Conservation (phyloP, 495 filamentous ascomycete genomes). For the Stereocaulon alpinum region DNA sequence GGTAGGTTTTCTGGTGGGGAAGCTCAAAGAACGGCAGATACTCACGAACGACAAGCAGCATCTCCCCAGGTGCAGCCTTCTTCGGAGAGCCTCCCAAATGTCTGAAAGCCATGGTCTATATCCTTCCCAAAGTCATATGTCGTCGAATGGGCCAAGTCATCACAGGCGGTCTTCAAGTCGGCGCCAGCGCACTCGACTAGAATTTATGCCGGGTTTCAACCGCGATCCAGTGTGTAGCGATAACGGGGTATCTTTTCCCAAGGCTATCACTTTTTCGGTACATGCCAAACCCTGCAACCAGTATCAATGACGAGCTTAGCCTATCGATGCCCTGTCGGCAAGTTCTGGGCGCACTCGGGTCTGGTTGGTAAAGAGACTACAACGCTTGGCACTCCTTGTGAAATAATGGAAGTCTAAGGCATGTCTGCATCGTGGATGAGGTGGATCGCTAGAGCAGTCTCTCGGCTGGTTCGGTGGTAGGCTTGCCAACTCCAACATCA, state of each 20-base stretch:
- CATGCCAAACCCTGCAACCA: constrained; percentile 7
- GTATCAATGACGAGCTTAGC: constrained; percentile 20
- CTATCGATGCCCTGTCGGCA: not conserved
- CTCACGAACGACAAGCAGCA: constrained; percentile 70
- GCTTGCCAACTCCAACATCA: constrained; percentile 1
- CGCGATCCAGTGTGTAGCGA: constrained; percentile 7
- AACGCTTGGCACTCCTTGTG: not conserved
- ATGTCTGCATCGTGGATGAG: not conserved
- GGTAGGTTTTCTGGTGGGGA: not conserved
- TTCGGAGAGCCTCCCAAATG: constrained; percentile 26
- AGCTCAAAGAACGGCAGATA: constrained; percentile 21
- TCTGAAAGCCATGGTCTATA: constrained; percentile 36
- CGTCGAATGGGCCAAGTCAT: constrained; percentile 8
- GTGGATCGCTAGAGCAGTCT: not conserved
- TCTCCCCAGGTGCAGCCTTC: constrained; percentile 54
- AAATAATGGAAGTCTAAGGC: not conserved
- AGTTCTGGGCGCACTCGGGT: not conserved
- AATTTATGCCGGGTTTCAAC: constrained; percentile 5
- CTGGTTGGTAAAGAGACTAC: not conserved
- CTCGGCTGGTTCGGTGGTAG: not conserved
- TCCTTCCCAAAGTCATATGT: not conserved
- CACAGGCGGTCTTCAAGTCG: constrained; percentile 10
- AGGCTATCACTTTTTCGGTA: constrained; percentile 1
- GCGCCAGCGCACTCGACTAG: constrained; percentile 12
- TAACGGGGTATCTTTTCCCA: not conserved